Base-by-base conservation (phyloP, 371 early-diverging fungal species). In the Rhizopus delemar region DNA sequence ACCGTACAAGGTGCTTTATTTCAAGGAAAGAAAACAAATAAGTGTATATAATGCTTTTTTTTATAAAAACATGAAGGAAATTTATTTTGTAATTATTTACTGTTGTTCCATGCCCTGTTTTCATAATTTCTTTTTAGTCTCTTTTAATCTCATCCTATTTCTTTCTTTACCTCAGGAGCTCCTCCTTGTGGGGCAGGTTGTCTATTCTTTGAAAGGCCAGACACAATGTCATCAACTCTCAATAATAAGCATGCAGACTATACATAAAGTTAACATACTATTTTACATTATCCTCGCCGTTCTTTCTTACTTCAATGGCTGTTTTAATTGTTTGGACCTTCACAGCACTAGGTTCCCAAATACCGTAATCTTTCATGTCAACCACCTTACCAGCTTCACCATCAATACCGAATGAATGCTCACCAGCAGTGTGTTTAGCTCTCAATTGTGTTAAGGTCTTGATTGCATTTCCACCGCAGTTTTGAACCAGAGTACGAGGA, bases 311-410 rank as follows among this genome's bases (percentile, higher is more conserved):
- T 76, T 99, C 99, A 68, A 99, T 93, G n/a, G 99, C 99, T 34
- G 99, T 97, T 89, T 99, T 99, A 78, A 99, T 85, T 6, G 94
- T 96, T 85, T 99, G 99, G 28, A 93, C 89, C 84, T 99, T 99
- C 64, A 99, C 99, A 13, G 96, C 94, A 59, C 90, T 86, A n/a
- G 99, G 99, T 80, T 99, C 99, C 96, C 99, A 95, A 62, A 99
- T 86, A 58, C 99, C 94, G 64, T 96, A 94, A 50, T 90, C 90
- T 51, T 88, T 86, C 96, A 99, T 98, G 74, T 99, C 99, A 15
- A 91, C 98, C 39, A 98, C 85, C 67, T 89, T 90, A 65, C 99
- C 99, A 56, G 87, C 87, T 63, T 88, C 88, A 46, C 99, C 99
- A 75, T 99, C 94, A 61, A 99, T 92, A 64, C 99, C 99, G 85